phyloP scores from a whole-genome alignment of 345 rosid species.

The Triadica sebifera region DNA sequence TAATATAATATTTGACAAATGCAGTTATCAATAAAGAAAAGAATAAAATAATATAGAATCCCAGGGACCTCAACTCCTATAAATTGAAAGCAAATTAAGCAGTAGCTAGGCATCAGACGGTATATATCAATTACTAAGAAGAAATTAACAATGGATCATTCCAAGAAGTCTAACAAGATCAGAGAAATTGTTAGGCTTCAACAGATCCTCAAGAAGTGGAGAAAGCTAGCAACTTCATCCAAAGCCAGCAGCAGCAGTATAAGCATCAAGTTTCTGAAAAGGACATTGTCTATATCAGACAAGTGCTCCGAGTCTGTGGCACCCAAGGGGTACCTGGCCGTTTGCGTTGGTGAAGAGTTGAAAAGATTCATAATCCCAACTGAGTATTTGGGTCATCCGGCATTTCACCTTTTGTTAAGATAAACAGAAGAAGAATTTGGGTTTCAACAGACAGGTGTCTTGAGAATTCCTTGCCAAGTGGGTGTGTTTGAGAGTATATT shows the following conservation, averaged over 20 bases:
- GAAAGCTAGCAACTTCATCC: constrained; percentile 67
- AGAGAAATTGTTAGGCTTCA: constrained; percentile 89
- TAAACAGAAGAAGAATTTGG: constrained; percentile 88
- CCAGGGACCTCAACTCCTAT: constrained; percentile 9
- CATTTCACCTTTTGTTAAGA: constrained; percentile 54
- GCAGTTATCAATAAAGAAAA: neutral
- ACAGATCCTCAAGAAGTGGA: constrained; percentile 89
- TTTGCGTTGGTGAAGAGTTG: constrained; percentile 64
- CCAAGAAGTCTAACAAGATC: constrained; percentile 85
- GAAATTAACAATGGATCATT: constrained; percentile 42
- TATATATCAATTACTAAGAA: neutral
- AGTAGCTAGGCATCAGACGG: neutral
- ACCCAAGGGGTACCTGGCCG: constrained; percentile 68
- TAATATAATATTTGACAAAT: neutral
- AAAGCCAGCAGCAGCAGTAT: constrained; percentile 44
- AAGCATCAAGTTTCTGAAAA: constrained; percentile 63
- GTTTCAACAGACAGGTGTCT: constrained; percentile 67
- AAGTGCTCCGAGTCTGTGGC: constrained; percentile 28
- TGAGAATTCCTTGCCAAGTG: constrained; percentile 63
- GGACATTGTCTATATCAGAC: constrained; percentile 68
- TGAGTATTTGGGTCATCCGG: constrained; percentile 56
- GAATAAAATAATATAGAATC: neutral
- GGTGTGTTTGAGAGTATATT: constrained; percentile 45
- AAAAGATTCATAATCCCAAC: constrained; percentile 70
- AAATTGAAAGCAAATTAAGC: constrained; percentile 9